phyloP scores from a whole-genome alignment of 257 asterid genomes.

The Nicotiana otophora region DNA sequence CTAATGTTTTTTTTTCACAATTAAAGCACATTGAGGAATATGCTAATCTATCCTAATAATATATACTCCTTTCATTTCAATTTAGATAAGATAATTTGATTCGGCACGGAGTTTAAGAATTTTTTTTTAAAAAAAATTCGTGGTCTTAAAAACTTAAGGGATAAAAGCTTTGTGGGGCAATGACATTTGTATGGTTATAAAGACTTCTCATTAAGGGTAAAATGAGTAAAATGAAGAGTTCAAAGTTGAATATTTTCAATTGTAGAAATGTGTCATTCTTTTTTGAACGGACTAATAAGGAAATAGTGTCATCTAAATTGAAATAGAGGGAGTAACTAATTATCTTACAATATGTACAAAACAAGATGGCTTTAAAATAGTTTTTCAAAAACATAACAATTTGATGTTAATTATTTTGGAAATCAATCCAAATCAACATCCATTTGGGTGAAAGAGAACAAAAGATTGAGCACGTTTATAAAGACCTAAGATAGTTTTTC shows the following conservation, averaged over 20 bases:
- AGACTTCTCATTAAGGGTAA: too few species aligned
- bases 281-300: too few species aligned
- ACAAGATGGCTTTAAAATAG: background rate
- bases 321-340: background rate
- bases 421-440: background rate
- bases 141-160: too few species aligned
- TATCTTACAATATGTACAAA: background rate
- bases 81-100: too few species aligned
- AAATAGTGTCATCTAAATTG: too few species aligned
- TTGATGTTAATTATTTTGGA: background rate
- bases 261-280: too few species aligned
- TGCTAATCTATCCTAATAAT: background rate
- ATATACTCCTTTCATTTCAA: background rate
- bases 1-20: background rate
- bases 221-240: too few species aligned
- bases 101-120: too few species aligned
- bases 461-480: background rate
- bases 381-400: background rate
- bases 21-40: background rate
- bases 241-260: too few species aligned
- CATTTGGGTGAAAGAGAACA: background rate
- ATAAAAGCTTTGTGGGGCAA: too few species aligned
- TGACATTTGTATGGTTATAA: too few species aligned
- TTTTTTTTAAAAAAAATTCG: too few species aligned
- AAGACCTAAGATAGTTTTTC: background rate